These are phyloP conservation scores for Echeveria elegans DNA, from an alignment of 164 flowering plant genomes.

Conservation along the genomic window DNA sequence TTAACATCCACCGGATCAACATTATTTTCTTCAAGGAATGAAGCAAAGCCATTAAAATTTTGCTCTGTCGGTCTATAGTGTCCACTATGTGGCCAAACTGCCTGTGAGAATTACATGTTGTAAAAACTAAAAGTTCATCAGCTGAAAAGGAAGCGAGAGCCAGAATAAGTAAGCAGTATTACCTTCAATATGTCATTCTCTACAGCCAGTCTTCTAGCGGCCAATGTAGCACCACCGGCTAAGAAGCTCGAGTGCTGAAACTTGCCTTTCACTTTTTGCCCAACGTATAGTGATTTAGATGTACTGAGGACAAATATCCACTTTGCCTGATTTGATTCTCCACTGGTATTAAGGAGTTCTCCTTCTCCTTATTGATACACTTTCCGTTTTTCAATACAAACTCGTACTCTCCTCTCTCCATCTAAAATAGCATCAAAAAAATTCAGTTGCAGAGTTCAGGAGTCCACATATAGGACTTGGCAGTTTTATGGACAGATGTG, in stretches of 20 bases:
- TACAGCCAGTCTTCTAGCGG: conserved; percentile 29
- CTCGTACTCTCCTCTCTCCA: not conserved
- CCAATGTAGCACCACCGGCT: conserved; percentile 27
- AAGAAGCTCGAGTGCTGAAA: conserved; percentile 51
- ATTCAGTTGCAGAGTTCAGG: too few relatives aligned
- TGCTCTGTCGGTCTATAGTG: conserved; percentile 74
- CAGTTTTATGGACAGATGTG: too few relatives aligned
- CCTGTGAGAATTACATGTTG: conserved; percentile 18
- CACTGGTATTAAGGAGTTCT: not conserved
- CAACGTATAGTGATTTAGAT: conserved; percentile 26
- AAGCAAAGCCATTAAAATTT: conserved; percentile 39
- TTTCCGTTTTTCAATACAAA: not conserved
- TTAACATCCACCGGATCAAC: conserved; percentile 58
- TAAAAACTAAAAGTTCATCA: too few relatives aligned
- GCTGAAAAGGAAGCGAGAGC: too few relatives aligned
- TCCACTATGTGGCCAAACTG: conserved; percentile 75
- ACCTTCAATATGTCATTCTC: conserved; percentile 26
- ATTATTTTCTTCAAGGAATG: conserved; percentile 43
- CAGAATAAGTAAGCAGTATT: not conserved
- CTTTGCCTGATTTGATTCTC: not conserved
- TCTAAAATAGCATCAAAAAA: not conserved
- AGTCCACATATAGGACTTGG: too few relatives aligned
- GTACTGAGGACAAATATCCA: conserved; percentile 37
- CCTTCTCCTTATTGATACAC: not conserved
- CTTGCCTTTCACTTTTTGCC: conserved; percentile 30